Percentiles rank a stretch among this genome's conserved stretches.
Evolutionary conservation across 139 green algal genomes (phyloP).

Genomic region (Volvox africanus): DNA sequence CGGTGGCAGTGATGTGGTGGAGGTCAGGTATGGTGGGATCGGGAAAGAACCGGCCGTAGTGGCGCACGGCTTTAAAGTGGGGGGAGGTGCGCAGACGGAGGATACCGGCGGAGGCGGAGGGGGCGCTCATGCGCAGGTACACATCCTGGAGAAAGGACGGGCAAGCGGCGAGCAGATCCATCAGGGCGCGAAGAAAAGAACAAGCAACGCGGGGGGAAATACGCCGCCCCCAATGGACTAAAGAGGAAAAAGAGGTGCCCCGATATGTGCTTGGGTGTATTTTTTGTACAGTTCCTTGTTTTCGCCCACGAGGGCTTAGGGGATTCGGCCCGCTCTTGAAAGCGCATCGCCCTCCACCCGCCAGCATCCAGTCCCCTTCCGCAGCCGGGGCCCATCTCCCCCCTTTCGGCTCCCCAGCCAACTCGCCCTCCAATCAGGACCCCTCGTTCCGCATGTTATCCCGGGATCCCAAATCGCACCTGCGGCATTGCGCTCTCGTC

Average conservation of each 20-base stretch:
- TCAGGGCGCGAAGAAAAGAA: too few species aligned
- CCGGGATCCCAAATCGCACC: conserved; percentile 25
- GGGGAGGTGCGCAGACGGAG: conserved; percentile 83
- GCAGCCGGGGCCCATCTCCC: too few species aligned
- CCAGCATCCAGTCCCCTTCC: too few species aligned
- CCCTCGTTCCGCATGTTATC: too few species aligned
- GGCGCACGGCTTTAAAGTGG: conserved; percentile 67
- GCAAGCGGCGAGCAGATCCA: background rate
- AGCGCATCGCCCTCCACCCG: too few species aligned
- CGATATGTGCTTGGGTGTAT: too few species aligned
- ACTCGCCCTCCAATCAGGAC: background rate
- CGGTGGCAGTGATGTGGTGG: conserved; percentile 80
- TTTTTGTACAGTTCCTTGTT: too few species aligned
- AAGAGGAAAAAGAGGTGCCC: too few species aligned
- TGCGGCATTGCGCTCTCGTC: conserved; percentile 77
- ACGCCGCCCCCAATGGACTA: too few species aligned
- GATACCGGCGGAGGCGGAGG: conserved; percentile 71
- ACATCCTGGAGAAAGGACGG: conserved; percentile 77
- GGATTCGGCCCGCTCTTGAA: too few species aligned
- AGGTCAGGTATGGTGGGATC: conserved; percentile 78
- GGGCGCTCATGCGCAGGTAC: conserved; percentile 79
- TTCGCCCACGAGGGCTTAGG: too few species aligned
- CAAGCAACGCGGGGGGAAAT: too few species aligned
- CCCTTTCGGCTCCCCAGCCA: background rate
- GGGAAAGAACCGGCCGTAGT: conserved; percentile 81